phyloP scores from a whole-genome alignment of 1,139 yeast species.

The Protomyces inouyei region DNA sequence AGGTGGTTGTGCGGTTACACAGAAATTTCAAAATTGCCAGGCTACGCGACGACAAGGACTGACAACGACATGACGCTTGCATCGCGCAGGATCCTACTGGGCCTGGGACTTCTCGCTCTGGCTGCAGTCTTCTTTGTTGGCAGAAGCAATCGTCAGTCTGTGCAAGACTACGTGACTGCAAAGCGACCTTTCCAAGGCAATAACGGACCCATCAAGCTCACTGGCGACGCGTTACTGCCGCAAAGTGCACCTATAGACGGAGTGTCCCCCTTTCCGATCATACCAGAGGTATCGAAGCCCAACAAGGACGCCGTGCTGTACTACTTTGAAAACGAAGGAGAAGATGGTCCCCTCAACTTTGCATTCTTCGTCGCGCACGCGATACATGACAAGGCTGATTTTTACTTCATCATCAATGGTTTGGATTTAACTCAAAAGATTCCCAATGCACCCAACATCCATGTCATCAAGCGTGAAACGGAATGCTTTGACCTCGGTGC shows the following conservation, averaged over 20 bases:
- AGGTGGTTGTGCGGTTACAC: no score
- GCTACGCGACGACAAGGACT: not conserved
- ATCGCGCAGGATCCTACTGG: not conserved
- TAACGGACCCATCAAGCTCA: not conserved
- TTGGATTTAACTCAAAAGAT: not conserved
- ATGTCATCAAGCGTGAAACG: conserved; percentile 2
- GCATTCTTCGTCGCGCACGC: conserved; percentile 17
- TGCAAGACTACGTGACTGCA: not conserved
- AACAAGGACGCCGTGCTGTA: conserved; percentile 2
- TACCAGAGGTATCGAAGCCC: not conserved
- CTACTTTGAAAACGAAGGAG: conserved; percentile 3
- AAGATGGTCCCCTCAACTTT: conserved; percentile 3
- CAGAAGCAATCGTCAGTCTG: not conserved
- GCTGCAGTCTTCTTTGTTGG: not conserved
- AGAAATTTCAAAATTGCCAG: no score
- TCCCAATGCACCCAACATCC: conserved; percentile 6
- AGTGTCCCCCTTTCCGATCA: not conserved
- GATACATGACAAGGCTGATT: conserved; percentile 19
- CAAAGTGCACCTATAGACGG: not conserved
- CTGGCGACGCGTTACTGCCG: not conserved
- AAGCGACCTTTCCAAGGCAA: not conserved
- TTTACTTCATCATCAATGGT: conserved; percentile 19
- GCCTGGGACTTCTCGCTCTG: not conserved
- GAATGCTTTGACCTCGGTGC: conserved; percentile 15
- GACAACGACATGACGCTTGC: not conserved